These are phyloP conservation scores for Diaporthe citri DNA, from an alignment of 2,329 filamentous ascomycete genomes.

Conservation along the genomic window DNA sequence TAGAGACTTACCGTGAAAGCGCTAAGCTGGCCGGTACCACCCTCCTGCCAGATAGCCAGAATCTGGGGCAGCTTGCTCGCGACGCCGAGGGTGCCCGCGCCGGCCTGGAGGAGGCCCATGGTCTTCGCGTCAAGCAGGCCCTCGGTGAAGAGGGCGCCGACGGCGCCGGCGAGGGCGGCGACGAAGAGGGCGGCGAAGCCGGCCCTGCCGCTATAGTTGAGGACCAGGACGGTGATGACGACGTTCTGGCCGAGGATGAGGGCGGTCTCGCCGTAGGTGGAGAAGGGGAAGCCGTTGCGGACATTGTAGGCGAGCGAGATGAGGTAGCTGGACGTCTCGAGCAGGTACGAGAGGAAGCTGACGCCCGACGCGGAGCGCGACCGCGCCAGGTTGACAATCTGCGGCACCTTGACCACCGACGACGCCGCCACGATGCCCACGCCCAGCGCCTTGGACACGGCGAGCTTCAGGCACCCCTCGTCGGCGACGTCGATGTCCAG, in stretches of 20 bases:
- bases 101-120: slow-evolving; percentile 83
- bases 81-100: slow-evolving; percentile 84
- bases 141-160: slow-evolving; percentile 78
- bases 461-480: slow-evolving; percentile 86
- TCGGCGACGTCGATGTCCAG: slow-evolving; percentile 86
- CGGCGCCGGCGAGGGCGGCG: slow-evolving; percentile 77
- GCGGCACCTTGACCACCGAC: slow-evolving; percentile 94
- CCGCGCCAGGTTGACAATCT: slow-evolving; percentile 91
- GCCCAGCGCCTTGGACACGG: slow-evolving; percentile 90
- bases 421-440: slow-evolving; percentile 93
- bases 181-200: slow-evolving; percentile 82
- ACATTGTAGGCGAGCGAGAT: slow-evolving; percentile 94
- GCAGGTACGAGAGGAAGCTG: slow-evolving; percentile 89
- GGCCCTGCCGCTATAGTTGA: slow-evolving; percentile 81
- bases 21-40: slow-evolving; percentile 93
- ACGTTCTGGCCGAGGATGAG: slow-evolving; percentile 94
- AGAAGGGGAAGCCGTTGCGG: slow-evolving; percentile 93
- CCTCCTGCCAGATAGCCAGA: slow-evolving; percentile 83
- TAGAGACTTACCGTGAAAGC: slow-evolving; percentile 85
- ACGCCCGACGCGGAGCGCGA: slow-evolving; percentile 87
- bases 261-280: slow-evolving; percentile 95
- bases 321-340: slow-evolving; percentile 90
- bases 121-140: slow-evolving; percentile 74
- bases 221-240: slow-evolving; percentile 85
- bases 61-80: slow-evolving; percentile 97